Evolutionary conservation across 257 asterid species (phyloP).

Genomic region (Pogostemon cablin): DNA sequence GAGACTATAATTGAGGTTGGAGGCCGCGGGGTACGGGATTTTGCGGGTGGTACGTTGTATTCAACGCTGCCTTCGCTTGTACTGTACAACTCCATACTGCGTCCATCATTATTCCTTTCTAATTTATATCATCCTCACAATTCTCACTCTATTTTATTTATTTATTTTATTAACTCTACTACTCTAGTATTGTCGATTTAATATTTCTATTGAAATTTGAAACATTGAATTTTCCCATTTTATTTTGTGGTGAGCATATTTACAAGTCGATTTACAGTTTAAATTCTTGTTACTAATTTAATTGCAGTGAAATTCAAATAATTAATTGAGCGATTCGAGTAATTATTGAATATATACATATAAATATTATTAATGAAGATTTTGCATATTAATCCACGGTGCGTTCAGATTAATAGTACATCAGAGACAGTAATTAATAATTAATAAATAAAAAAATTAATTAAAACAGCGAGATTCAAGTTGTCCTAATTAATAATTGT

Average conservation of each 20-base stretch:
- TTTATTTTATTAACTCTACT: neutral
- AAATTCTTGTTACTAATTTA: too few relatives aligned
- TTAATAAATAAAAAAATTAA: neutral
- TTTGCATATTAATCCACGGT: too few relatives aligned
- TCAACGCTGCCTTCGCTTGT: slow-evolving; percentile 40
- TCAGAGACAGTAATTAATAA: neutral
- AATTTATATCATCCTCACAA: neutral
- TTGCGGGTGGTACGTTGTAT: slow-evolving; percentile 50
- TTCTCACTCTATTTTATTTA: neutral
- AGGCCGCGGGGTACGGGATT: slow-evolving; percentile 40
- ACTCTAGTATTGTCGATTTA: neutral
- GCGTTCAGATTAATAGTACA: neutral
- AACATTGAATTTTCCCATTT: neutral
- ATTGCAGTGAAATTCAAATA: too few relatives aligned
- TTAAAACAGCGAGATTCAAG: slow-evolving; percentile 21
- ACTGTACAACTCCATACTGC: slow-evolving; percentile 37
- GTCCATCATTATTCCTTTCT: slow-evolving; percentile 9
- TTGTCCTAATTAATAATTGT: slow-evolving; percentile 27
- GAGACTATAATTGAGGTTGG: slow-evolving; percentile 38
- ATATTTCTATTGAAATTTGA: neutral
- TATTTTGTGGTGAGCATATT: neutral
- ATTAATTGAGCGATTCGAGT: too few relatives aligned
- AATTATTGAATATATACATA: too few relatives aligned
- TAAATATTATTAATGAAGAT: too few relatives aligned
- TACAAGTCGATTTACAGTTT: too few relatives aligned